A percentile compares a stretch with the other conserved stretches of the same genome.
Evolutionary conservation across 352 stramenopile species (phyloP).

Genomic region (Thalassiosira livingstoniorum): DNA sequence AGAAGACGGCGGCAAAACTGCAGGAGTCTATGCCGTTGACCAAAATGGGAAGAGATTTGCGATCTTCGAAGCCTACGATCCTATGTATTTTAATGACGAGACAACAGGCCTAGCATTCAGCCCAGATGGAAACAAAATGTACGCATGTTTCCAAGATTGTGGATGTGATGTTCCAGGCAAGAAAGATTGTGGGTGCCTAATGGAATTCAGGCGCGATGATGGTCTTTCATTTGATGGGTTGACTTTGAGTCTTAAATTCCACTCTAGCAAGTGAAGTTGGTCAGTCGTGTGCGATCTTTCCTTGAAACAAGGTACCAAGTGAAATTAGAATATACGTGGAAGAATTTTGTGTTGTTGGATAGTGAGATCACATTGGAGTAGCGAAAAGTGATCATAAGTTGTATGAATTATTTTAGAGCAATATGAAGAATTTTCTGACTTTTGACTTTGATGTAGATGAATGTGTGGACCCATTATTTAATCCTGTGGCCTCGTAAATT

Average conservation of each 20-base stretch:
- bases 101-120: conserved; percentile 51
- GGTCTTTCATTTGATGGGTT: conserved; percentile 52
- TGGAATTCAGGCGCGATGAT: conserved; percentile 48
- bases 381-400: no score
- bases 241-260: conserved; percentile 33
- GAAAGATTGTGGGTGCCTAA: conserved; percentile 48
- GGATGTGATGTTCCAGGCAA: conserved; percentile 32
- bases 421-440: no score
- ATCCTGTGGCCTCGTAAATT: no score
- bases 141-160: conserved; percentile 60
- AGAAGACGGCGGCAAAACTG: conserved; percentile 38
- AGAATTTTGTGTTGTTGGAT: no score
- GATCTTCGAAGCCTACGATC: conserved; percentile 60
- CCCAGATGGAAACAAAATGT: conserved; percentile 64
- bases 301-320: no score
- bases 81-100: conserved; percentile 54
- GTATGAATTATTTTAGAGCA: no score
- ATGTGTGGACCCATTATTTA: no score
- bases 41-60: conserved; percentile 14
- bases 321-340: no score
- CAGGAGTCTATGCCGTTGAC: conserved; percentile 40
- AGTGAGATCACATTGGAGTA: no score
- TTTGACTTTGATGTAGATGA: no score
- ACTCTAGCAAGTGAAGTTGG: no score
- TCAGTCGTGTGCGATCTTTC: no score